Evolutionary conservation across 139 green algal species (phyloP), one percentile per base, ranked within the genome.

Genomic region (Chlorella sp.): DNA sequence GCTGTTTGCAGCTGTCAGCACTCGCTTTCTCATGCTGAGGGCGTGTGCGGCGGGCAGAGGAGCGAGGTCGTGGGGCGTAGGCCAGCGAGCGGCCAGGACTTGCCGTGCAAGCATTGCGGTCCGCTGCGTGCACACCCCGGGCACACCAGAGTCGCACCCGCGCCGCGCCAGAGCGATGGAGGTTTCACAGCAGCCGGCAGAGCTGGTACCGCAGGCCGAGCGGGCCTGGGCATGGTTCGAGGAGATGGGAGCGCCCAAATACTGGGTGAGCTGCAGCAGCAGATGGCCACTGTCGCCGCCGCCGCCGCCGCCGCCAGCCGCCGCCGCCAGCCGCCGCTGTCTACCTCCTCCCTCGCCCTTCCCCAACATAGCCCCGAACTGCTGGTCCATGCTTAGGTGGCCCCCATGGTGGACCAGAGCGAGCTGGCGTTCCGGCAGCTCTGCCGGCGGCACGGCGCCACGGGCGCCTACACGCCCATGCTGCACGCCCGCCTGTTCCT

Each of bases 361-460:
- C 46, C 7, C 46, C n/a, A n/a, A n/a, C n/a, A n/a, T n/a, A n/a
- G n/a, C n/a, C n/a, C n/a, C n/a, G n/a, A n/a, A 9, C 38, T 13
- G 0, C 43, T 16, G 48, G 19, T 1, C 4, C 19, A 36, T 24
- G 8, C 32, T 3, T 38, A 83, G 60, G 94, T 98, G 14, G 95
- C 95, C 3, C 97, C 97, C 11, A 99, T 99, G 97, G 97, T 99
- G 34, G 97, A 99, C 89, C 95, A 99, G 92, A 97, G 91, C 14
- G 97, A 99, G 92, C 91, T 99, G 48, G 90, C 97, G 0, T 99
- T 99, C 89, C 88, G 97, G 3, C 83, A 96, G 90, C 90, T 99
- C 11, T 98, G 95, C 84, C 89, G 93, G 20, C 89, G 84, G 30
- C 90, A 99, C 85, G 97, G 97, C 54, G 94, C 96, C 17, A 94